Evolutionary conservation across 345 rosid species (phyloP), one percentile per base, ranked within the genome.

Genomic region (Excoecaria agallocha): DNA sequence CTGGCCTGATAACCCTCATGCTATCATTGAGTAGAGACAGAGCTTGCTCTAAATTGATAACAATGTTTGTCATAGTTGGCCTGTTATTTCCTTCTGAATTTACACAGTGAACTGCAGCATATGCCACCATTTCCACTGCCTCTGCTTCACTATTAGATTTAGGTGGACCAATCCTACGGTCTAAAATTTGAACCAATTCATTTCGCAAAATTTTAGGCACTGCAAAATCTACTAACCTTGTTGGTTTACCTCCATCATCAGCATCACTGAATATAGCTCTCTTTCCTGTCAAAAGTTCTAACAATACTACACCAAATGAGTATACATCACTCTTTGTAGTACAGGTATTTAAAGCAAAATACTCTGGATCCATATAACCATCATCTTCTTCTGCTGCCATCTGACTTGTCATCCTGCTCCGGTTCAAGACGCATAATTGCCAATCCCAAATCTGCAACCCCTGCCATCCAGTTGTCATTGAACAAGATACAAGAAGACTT

Each of bases 311-410:
- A 0, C 98, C 98, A 2, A 94, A 43, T 1, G 48, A 5, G 10
- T 43, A 43, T 5, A 43, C 9, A 43, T 43, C 48, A 43, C 48
- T 43, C 48, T 1, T 43, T 3, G 48, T 10, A 43, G 48, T 43
- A 1, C 5, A 43, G 48, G 1, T 43, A 43, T 43, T 43, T 43
- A 43, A 9, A 43, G 48, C 48, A 43, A 6, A 43, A 10, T 43
- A 43, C 48, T 43, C 48, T 0, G 48, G 48, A 43, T 43, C 48
- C 7, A 43, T 10, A 43, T 43, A 43, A 3, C 48, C 76, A 2
- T 96, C 96, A 5, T 87, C 89, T 1, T 91, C 89, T 43, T 96
- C 97, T 1, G 89, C 93, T 0, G 96, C 93, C 79, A 86, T 85
- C 48, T 8, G 90, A 86, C 66, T 75, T 78, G 35, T 76, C 49